phyloP scores from a whole-genome alignment of 116 monocot genomes.

The Iris pallida region DNA sequence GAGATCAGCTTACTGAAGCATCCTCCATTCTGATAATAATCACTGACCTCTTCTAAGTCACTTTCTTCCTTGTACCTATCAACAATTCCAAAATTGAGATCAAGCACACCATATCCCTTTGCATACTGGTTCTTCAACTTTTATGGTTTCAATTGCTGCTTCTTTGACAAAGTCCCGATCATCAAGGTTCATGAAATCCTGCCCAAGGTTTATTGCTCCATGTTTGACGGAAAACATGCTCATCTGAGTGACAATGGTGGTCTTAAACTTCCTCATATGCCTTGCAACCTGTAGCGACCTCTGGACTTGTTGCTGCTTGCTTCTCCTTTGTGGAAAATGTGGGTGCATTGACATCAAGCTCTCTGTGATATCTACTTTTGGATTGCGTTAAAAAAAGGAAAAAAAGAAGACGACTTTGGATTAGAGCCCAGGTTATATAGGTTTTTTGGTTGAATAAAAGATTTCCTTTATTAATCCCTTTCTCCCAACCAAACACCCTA shows the following conservation, averaged over 20 bases:
- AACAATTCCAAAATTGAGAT: conserved; percentile 61
- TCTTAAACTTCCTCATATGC: conserved; percentile 81
- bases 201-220: conserved; percentile 86
- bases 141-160: conserved; percentile 76
- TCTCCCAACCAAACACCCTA: too few relatives aligned
- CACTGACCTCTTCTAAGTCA: conserved; percentile 98
- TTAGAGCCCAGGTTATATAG: too few relatives aligned
- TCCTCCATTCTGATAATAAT: conserved; percentile 94
- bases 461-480: too few relatives aligned
- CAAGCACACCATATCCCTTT: conserved; percentile 72
- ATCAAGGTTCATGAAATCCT: conserved; percentile 90
- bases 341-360: too few relatives aligned
- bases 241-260: conserved; percentile 98
- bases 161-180: conserved; percentile 87
- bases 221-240: conserved; percentile 76
- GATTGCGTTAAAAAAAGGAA: too few relatives aligned
- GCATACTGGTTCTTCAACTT: conserved; percentile 86
- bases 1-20: conserved; percentile 92
- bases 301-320: too few relatives aligned
- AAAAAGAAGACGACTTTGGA: too few relatives aligned
- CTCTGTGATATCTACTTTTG: too few relatives aligned
- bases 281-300: conserved; percentile 78
- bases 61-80: conserved; percentile 67
- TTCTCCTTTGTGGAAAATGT: too few relatives aligned
- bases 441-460: too few relatives aligned